Base-by-base conservation (phyloP, 805 yeast genomes). In the Saturnispora kantuleensis region DNA sequence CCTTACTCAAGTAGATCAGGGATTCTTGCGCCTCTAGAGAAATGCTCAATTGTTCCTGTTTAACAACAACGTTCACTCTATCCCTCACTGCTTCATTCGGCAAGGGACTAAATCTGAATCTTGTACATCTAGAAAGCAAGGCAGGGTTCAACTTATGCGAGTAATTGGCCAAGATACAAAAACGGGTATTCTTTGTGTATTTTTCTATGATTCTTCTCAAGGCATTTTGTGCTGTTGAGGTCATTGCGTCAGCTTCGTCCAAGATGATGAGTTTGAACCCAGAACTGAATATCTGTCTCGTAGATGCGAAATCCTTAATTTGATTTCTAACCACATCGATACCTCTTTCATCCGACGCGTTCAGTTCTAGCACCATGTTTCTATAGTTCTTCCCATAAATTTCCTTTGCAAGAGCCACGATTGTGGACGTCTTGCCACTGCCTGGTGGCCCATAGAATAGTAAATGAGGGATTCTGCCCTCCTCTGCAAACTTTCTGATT, bases 321-420 rank as follows among this genome's bases (percentile, higher is more conserved):
- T 88, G 96, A 56, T 93, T 93, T 51, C 99, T 76, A n/a, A 93
- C 97, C 38, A 93, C 97, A 55, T 87, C 95, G 53, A 93, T 93
- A 52, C 98, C 98, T 66, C 98, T 77, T 62, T 93, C 98, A 63
- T 93, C 98, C 4, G 94, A 82, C 4, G 98, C 98, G 64, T 93
- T 93, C 62, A 93, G 71, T 60, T 93, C 98, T 45, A 93, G 67
- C 1, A 93, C 97, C 89, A 89, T 88, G 57, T 87, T 84, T 54
- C 73, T 77, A 60, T 84, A 85, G 51, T 78, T 76, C 13, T 72
- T 66, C 2, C 98, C 99, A 58, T 83, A 89, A 8, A 89, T 76
- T 56, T 88, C 96, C 46, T 77, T 70, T 1, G 97, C 96, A 47
- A 89, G 65, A 1, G 97, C 96, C 45, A 87, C 66, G 29, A 86